phyloP scores from a whole-genome alignment of 805 yeast genomes.

The Ogataea polymorpha region DNA sequence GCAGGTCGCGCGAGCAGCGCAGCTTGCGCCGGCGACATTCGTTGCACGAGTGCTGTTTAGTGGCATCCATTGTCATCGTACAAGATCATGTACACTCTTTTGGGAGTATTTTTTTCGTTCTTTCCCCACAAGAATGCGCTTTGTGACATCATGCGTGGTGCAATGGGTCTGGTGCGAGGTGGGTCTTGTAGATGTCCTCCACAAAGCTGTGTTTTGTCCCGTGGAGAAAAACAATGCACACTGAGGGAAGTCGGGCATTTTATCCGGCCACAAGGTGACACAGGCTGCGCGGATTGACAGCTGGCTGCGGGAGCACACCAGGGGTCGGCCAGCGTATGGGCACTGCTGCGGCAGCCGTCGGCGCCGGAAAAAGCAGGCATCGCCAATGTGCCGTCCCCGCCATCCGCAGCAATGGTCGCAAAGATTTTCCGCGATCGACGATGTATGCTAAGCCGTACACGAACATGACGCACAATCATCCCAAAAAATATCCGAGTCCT shows the following conservation, averaged over 20 bases:
- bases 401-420: slow-evolving; percentile 1
- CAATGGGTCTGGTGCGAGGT: neutral
- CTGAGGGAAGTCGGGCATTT: neutral
- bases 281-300: too few relatives aligned
- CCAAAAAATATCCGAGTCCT: neutral
- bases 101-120: neutral
- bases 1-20: slow-evolving; percentile 16
- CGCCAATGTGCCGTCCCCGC: neutral
- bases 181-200: neutral
- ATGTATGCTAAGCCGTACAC: slow-evolving; percentile 27
- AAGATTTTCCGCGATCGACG: slow-evolving; percentile 10
- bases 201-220: neutral
- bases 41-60: slow-evolving; percentile 13
- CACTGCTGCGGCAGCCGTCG: neutral
- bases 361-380: neutral
- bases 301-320: too few relatives aligned
- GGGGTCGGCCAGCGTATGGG: too few relatives aligned
- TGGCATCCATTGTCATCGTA: neutral
- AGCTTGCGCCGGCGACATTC: slow-evolving; percentile 17
- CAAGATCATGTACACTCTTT: neutral
- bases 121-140: neutral
- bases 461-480: slow-evolving; percentile 33
- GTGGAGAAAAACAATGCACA: neutral
- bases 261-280: too few relatives aligned
- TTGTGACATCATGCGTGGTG: neutral